Evolutionary conservation across 805 yeast species (phyloP), one percentile per base, ranked within the genome.

Genomic region (Yarrowia deformans): DNA sequence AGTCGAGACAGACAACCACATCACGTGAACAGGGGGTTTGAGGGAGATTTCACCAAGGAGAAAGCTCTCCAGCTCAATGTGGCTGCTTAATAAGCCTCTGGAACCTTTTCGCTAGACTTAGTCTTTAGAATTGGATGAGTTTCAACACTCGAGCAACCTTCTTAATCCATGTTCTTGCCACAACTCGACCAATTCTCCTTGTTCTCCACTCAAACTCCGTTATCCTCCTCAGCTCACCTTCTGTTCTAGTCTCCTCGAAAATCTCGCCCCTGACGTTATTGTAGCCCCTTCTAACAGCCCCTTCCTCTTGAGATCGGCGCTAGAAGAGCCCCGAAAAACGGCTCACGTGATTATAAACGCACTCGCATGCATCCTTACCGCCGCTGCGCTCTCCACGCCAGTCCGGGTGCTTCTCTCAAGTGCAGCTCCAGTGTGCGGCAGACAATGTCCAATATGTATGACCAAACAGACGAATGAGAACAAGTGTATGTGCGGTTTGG

Each of bases 331-430:
- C 32, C 60, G 13, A 23, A 54, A 52, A 52, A 54, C 60, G 60
- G 60, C 45, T 54, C 60, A 54, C 60, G 60, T 54, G 60, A 54
- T 23, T 13, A 18, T 13, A 18, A 52, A 52, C 60, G 45, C 60
- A 23, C 34, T 16, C 18, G 58, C 58, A 35, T 37, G 42, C 58
- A 35, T 19, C 43, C n/a, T 35, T 50, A 18, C 58, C 55, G 55
- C 39, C 39, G 55, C 39, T 46, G 50, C 50, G 34, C 55, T 13
- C 55, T 50, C 55, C 55, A 50, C 55, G 55, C 55, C 55, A 50
- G 39, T 23, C 32, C 14, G 19, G 3, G 19, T 34, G 55, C 55
- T n/a, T 32, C 55, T 50, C 55, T 10, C 18, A 8, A 37, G 43
- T 37, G 58, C 58, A 18, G 16, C 58, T 54, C 32, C 43, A 37